Percentiles rank a stretch among this genome's conserved stretches.
phyloP scores from a whole-genome alignment of 257 asterid genomes.

The Nicotiana attenuata region DNA sequence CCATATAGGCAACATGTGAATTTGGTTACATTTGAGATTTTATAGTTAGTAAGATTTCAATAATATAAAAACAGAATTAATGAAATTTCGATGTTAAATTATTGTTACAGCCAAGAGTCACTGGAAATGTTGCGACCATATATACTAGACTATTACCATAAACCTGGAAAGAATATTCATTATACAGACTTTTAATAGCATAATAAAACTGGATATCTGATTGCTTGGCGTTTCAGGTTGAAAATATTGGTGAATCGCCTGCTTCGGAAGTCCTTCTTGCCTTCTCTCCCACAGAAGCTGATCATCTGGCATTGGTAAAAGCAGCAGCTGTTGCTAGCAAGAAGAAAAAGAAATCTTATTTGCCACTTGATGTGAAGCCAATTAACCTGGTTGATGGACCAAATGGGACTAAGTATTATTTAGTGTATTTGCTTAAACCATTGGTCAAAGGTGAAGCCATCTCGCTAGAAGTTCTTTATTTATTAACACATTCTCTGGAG shows the following conservation, averaged over 20 bases:
- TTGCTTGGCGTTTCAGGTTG: slow-evolving; percentile 51
- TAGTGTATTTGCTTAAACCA: slow-evolving; percentile 51
- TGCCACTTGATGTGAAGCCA: slow-evolving; percentile 66
- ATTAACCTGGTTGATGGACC: slow-evolving; percentile 54
- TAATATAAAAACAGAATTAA: neutral
- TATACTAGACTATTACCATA: neutral
- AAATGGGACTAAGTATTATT: slow-evolving; percentile 65
- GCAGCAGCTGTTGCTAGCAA: slow-evolving; percentile 65
- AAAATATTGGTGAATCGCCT: slow-evolving; percentile 59
- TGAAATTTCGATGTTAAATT: neutral
- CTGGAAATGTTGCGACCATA: neutral
- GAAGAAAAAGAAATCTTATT: slow-evolving; percentile 72
- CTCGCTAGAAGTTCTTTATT: slow-evolving; percentile 63
- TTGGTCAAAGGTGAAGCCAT: slow-evolving; percentile 58
- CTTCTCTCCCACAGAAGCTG: slow-evolving; percentile 67
- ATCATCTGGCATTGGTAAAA: slow-evolving; percentile 71
- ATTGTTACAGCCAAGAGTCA: neutral
- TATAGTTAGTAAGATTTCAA: neutral
- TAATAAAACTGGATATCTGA: neutral
- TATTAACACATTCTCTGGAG: slow-evolving; percentile 76
- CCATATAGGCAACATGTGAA: neutral
- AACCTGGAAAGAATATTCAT: neutral
- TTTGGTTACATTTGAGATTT: neutral
- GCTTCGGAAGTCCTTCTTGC: slow-evolving; percentile 73
- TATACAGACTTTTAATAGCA: neutral